These are phyloP conservation scores for Amoeboaphelidium occidentale DNA, from an alignment of 371 early-diverging fungal genomes.

Conservation along the genomic window DNA sequence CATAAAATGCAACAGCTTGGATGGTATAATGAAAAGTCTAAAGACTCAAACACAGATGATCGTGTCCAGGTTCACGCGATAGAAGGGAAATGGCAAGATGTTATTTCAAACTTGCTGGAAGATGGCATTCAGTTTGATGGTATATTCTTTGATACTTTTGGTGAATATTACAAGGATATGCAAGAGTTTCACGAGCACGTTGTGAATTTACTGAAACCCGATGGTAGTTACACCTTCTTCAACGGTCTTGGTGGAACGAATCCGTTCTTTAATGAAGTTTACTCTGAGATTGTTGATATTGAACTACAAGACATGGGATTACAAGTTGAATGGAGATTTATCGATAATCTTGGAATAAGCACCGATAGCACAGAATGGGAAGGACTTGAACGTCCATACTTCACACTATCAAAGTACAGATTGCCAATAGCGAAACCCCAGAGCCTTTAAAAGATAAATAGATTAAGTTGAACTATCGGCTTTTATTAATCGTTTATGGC, in stretches of 20 bases:
- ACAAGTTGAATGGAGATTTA: conserved; percentile 34
- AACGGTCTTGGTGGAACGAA: conserved; percentile 82
- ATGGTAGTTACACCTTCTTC: conserved; percentile 72
- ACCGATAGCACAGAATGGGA: conserved; percentile 65
- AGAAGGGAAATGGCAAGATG: conserved; percentile 77
- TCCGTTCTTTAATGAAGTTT: conserved; percentile 81
- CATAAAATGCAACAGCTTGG: neutral
- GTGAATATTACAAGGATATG: conserved; percentile 75
- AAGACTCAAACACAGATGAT: neutral
- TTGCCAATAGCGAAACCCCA: too few species aligned
- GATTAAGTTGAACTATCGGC: too few species aligned
- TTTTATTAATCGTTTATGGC: too few species aligned
- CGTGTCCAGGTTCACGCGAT: conserved; percentile 65
- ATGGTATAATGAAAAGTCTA: neutral
- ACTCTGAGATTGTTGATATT: conserved; percentile 52
- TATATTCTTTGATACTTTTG: conserved; percentile 83
- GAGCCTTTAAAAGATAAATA: too few species aligned
- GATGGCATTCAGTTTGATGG: conserved; percentile 35
- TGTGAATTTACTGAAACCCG: conserved; percentile 32
- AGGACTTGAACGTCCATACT: conserved; percentile 48
- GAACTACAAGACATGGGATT: conserved; percentile 59
- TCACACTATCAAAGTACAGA: conserved; percentile 13
- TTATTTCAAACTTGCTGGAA: conserved; percentile 35
- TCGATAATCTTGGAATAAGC: neutral
- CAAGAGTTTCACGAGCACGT: conserved; percentile 59